Evolutionary conservation across 2,329 filamentous ascomycete genomes (phyloP), one percentile per base, ranked within the genome.

Genomic region (Clonostachys rhizophaga): DNA sequence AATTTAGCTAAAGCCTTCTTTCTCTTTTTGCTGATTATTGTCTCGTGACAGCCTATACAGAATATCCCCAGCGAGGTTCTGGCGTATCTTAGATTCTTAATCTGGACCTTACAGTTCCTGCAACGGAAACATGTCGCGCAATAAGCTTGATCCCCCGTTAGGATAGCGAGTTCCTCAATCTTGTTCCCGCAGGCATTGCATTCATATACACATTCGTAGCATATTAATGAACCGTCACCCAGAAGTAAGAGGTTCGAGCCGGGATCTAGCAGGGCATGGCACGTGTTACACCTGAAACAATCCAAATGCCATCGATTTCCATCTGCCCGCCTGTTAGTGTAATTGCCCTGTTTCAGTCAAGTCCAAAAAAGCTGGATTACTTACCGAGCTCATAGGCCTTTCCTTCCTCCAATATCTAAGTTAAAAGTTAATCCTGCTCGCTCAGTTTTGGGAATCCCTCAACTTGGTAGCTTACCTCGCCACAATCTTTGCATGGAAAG

Each of bases 201-300:
- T 76, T 91, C 96, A 68, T 99, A 99, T 46, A 94, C 97, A 74
- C 94, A 99, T 69, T 96, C 96, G 74, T 96, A 97, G 78, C 94
- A 99, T 58, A 99, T 97, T 55, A 99, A 82, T 16, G 92, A 97
- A 54, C 94, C 94, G 71, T 99, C 94, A 64, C 94, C 94, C 53
- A 99, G 88, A 20, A 99, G 86, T 44, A 99, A 84, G 44, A 99
- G 85, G 69, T 97, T 97, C 58, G 94, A 94, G 64, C 99, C 92
- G 51, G 92, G 97, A 72, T 99, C 94, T 70, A 99, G 90, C 48
- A 96, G 84, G 51, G 91, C 96, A 61, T 84, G 84, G 76, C 92
- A 99, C 47, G 89, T 95, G 67, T 96, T 94, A 78, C 92, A 97
- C 64, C 91, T 87, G 72, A 99, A 97, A 75, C 94, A 99, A 72